Evolutionary conservation across 2,329 filamentous ascomycete species (phyloP), one percentile per base, ranked within the genome.

Genomic region (Mariannaea sp.): DNA sequence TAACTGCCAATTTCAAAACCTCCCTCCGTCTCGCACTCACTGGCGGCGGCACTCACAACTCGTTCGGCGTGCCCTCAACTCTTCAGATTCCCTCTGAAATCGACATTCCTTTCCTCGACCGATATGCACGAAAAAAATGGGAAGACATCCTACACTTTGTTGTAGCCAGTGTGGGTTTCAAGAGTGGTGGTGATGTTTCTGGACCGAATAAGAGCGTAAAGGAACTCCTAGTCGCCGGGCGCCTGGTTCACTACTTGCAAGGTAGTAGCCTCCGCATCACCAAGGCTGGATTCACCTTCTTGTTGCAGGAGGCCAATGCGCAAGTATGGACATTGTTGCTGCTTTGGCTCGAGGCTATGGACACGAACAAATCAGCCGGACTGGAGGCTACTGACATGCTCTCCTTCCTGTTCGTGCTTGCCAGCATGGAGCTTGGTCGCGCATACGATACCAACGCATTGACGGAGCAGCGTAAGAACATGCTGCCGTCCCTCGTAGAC

Each of bases 311-410:
- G 68, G 88, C 93, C 54, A 97, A 97, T 70, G 92, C 93, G 0
- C 94, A 99, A 72, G 92, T 99, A 29, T 99, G 94, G 94, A 94
- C 92, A 20, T 79, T 99, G 40, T 80, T 99, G 29, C 87, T 99
- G 24, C 86, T 97, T 26, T 99, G 96, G 80, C 85, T 99, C 44
- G 90, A 95, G 62, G 89, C 91, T 56, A 88, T 89, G 38, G 87
- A 91, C 63, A 73, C 71, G 12, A 71, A 73, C 43, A 70, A 71
- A 38, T 67, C 80, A 66, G 77, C 89, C 13, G 82, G 83, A 26
- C 88, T 96, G 80, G 91, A 96, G 61, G 87, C 89, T 54, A 92
- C 96, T 41, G 94, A 99, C 68, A 92, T 97, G 70, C 84, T 99
- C 5, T 92, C 90, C 6, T 99, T 99, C 71, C 85, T 99, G 62